Base-by-base conservation (phyloP, 2,329 filamentous ascomycete species). In the Capronia coronata region DNA sequence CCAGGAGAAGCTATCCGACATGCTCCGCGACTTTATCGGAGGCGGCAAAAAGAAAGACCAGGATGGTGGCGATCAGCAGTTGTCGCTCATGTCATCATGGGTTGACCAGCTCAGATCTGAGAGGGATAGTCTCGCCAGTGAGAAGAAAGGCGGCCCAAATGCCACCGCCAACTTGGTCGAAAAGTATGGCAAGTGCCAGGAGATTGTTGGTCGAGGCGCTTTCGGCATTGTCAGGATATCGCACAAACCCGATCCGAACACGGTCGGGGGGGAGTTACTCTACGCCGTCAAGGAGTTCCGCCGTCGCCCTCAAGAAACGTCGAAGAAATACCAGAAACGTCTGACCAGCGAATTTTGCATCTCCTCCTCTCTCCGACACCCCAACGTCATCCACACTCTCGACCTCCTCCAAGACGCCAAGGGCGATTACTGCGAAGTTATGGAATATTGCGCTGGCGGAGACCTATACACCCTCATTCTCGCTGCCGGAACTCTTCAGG, bases 201-300 rank as follows among this genome's bases (percentile, higher is more conserved):
- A 98, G 67, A 83, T 98, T 27, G 88, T 98, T 19, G 93, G 93
- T 16, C 87, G 91, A 30, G 93, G 93, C 54, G 93, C 93, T 35
- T 98, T 98, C 68, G 93, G 93, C 49, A 94, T 98, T 56, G 93
- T 98, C 57, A 82, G 93, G 54, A 95, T 97, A 68, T 95, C 91
- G 13, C 93, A 97, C 78, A 98, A 98, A 72, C 84, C 88, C 54
- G 78, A 94, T 53, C 86, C 88, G 11, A 86, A 83, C 62, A 85
- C 88, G 60, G 76, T 76, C 23, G 83, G 79, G 61, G 74, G 78
- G 49, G 93, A 97, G 71, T 90, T 94, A 71, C 77, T 98, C 8
- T 98, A 93, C 64, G 93, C 93, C 30, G 91, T 98, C 64, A 98
- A 98, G 71, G 93, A 98, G 68, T 98, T 98, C 71, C 87, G 91